Evolutionary conservation across 2,329 filamentous ascomycete species (phyloP), one percentile per base, ranked within the genome.

Genomic region (Blastomyces gilchristii): DNA sequence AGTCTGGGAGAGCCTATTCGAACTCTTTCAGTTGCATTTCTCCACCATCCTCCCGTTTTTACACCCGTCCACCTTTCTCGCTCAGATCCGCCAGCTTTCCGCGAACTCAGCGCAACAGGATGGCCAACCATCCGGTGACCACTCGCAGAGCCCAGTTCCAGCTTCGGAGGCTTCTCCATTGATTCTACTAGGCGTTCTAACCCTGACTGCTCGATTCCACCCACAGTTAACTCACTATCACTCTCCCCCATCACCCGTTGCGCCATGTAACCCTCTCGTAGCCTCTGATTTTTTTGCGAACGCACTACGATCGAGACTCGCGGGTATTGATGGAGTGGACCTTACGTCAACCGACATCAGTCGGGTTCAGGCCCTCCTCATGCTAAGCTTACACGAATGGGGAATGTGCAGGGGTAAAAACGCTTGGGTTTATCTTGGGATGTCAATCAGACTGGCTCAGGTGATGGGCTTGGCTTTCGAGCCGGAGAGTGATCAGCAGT

Each of bases 381-480:
- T 85, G 81, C 74, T 85, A 4, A 80, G 79, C 2, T 73, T 83
- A 58, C 82, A 84, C 65, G 82, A 84, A 66, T 85, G 82, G 81
- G 80, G 81, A 39, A 82, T 81, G 75, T 79, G 78, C 63, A 77
- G 80, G 58, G 82, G 82, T 16, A 75, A 75, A 47, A 80, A 78
- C 62, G 81, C 82, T 7, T 85, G 81, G 79, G 66, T 78, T 18
- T 80, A 80, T 62, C 75, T 80, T 49, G 77, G 77, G 5, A 76
- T 81, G 67, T 77, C 75, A 3, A 75, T 79, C 28, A 72, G 78
- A 22, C 70, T 80, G 31, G 74, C 78, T 2, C 78, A 80, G 63
- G 74, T 76, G 16, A 76, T 80, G 71, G 78, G 78, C 5, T 68
- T 80, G 2, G 74, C 78, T 0, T 76, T 77, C 47, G 77, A 80